Percentiles rank a stretch among this genome's conserved stretches.
Evolutionary conservation across 148 eudicot species (phyloP).

Genomic region (Camellia japonica): DNA sequence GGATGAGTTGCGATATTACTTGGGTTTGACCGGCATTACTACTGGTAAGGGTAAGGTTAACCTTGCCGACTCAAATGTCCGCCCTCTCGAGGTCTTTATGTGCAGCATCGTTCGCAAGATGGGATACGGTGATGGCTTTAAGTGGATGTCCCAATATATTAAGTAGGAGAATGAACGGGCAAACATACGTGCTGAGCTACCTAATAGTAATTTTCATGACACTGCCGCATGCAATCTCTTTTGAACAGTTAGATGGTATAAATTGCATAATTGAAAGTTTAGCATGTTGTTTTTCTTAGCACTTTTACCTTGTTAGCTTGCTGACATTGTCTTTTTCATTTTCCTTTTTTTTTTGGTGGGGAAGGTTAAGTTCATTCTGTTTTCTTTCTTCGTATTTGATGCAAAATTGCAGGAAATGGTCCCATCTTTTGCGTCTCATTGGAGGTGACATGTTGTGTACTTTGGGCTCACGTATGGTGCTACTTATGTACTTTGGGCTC

Average conservation of each 20-base stretch:
- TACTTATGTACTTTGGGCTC: too few relatives aligned
- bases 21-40: constrained; percentile 39
- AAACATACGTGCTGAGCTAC: not conserved
- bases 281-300: not conserved
- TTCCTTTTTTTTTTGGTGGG: not conserved
- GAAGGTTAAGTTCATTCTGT: not conserved
- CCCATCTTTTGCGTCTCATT: too few relatives aligned
- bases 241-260: not conserved
- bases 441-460: too few relatives aligned
- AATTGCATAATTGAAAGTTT: not conserved
- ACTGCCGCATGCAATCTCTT: not conserved
- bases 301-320: not conserved
- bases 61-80: constrained; percentile 26
- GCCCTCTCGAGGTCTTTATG: constrained; percentile 51
- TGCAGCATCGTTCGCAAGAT: constrained; percentile 54
- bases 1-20: constrained; percentile 32
- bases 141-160: constrained; percentile 46
- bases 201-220: not conserved
- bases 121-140: constrained; percentile 55
- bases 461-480: too few relatives aligned
- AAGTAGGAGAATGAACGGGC: constrained; percentile 9
- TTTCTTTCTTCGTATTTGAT: not conserved
- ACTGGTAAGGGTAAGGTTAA: constrained; percentile 47
- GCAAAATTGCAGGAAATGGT: too few relatives aligned
- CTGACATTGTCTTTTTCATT: not conserved